A percentile compares a stretch with the other conserved stretches of the same genome.
Conservation (phyloP, 2,329 filamentous ascomycete species). For the Dryadomyces quercivorus region DNA sequence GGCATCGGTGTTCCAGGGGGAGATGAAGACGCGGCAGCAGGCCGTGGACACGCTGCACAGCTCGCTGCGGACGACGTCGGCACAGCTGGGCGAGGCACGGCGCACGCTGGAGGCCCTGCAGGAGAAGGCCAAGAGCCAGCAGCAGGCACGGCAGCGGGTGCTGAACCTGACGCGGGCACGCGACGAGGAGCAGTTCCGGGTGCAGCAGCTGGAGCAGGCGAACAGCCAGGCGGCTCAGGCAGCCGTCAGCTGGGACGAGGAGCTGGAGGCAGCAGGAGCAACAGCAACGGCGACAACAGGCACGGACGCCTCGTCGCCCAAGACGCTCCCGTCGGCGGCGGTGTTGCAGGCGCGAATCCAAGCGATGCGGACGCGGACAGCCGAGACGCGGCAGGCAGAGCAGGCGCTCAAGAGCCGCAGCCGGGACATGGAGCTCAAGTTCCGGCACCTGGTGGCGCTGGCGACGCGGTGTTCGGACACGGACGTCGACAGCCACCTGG, state of each 20-base stretch:
- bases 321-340: conserved; percentile 42
- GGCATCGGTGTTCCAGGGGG: conserved; percentile 64
- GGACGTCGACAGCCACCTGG: conserved; percentile 69
- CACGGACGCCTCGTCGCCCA: neutral
- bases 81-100: conserved; percentile 65
- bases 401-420: conserved; percentile 64
- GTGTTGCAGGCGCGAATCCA: conserved; percentile 55
- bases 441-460: conserved; percentile 74
- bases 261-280: conserved; percentile 25
- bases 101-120: conserved; percentile 61
- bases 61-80: conserved; percentile 68
- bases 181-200: conserved; percentile 51
- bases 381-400: conserved; percentile 53
- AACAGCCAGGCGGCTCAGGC: conserved; percentile 8
- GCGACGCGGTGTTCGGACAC: conserved; percentile 71
- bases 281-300: too few species aligned
- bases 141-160: conserved; percentile 59
- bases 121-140: conserved; percentile 48
- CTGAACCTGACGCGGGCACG: conserved; percentile 65
- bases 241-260: conserved; percentile 40
- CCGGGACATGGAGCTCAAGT: conserved; percentile 75
- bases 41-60: conserved; percentile 72
- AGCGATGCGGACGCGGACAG: conserved; percentile 59
- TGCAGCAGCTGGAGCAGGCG: conserved; percentile 32
- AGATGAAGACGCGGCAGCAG: conserved; percentile 73